Percentiles rank a stretch among this genome's conserved stretches.
Conservation (phyloP, 148 eudicot species). For the Agrostemma githago region DNA sequence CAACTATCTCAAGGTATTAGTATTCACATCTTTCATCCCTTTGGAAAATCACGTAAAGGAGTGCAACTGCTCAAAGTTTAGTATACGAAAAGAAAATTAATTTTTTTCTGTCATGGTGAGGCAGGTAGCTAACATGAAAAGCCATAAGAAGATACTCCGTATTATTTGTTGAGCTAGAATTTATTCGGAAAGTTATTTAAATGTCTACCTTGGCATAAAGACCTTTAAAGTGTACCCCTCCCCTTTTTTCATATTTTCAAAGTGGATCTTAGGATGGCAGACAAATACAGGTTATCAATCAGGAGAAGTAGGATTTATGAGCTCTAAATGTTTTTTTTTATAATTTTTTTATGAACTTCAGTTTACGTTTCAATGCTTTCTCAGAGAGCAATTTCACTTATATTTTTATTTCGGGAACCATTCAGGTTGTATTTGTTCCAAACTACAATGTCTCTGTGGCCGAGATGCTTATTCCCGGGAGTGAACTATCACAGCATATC, state of each 20-base stretch:
- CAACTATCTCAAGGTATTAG: constrained; percentile 71
- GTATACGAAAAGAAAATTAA: too few species aligned
- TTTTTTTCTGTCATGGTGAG: not conserved
- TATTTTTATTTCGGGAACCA: not conserved
- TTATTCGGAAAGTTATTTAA: not conserved
- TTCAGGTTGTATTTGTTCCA: constrained; percentile 90
- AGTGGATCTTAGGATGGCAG: not conserved
- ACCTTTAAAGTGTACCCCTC: too few species aligned
- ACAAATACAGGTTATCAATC: too few species aligned
- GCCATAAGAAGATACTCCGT: not conserved
- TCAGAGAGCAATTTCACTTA: not conserved
- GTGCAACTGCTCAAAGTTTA: not conserved
- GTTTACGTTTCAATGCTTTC: not conserved
- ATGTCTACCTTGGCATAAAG: not conserved
- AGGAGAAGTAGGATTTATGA: too few species aligned
- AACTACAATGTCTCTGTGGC: constrained; percentile 98
- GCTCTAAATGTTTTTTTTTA: too few species aligned
- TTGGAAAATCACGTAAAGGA: not conserved
- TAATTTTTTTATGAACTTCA: not conserved
- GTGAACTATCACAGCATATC: constrained; percentile 97
- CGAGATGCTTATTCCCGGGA: constrained; percentile 95
- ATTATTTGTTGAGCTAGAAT: not conserved
- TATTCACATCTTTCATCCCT: not conserved
- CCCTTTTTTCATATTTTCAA: too few species aligned
- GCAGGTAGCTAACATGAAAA: not conserved